Evolutionary conservation across 495 filamentous ascomycete genomes (phyloP).

Genomic region (Saxophila tyrrhenica): DNA sequence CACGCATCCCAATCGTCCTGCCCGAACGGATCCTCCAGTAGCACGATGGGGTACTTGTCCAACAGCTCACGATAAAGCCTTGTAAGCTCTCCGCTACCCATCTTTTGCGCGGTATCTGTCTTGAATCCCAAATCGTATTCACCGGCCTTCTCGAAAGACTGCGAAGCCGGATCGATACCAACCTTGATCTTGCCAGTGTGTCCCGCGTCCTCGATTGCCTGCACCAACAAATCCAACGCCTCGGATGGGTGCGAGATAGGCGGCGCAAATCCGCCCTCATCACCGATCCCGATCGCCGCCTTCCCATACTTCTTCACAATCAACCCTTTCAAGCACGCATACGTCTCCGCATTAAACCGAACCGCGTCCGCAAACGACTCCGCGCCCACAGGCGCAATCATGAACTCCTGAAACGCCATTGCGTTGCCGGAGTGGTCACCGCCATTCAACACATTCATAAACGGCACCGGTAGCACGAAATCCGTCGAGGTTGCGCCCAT

Average conservation of each 20-base stretch:
- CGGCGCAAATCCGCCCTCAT: constrained; percentile 11
- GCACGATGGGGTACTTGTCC: constrained; percentile 9
- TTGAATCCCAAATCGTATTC: constrained; percentile 8
- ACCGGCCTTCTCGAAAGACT: constrained; percentile 2
- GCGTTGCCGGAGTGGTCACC: constrained; percentile 8
- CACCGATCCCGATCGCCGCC: constrained; percentile 4
- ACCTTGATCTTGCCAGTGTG: constrained; percentile 13
- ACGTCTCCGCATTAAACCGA: constrained; percentile 4
- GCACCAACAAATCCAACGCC: constrained; percentile 4
- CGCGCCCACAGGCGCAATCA: constrained; percentile 7
- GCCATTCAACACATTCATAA: constrained; percentile 12
- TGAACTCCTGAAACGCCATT: constrained; percentile 14
- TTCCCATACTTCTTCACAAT: not conserved
- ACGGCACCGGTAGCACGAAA: constrained; percentile 5
- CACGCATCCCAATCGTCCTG: constrained; percentile 9
- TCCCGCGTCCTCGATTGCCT: constrained; percentile 5
- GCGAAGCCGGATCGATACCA: constrained; percentile 10
- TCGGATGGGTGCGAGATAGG: constrained; percentile 3
- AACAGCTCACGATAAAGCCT: constrained; percentile 3
- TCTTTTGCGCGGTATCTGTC: not conserved
- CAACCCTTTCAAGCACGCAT: not conserved
- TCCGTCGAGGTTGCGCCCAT: not conserved
- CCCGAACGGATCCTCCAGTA: constrained; percentile 11
- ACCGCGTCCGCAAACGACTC: constrained; percentile 3
- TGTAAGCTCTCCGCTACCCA: not conserved